Conservation (phyloP, 306 rosid genomes). For the Gleditsia sinensis region DNA sequence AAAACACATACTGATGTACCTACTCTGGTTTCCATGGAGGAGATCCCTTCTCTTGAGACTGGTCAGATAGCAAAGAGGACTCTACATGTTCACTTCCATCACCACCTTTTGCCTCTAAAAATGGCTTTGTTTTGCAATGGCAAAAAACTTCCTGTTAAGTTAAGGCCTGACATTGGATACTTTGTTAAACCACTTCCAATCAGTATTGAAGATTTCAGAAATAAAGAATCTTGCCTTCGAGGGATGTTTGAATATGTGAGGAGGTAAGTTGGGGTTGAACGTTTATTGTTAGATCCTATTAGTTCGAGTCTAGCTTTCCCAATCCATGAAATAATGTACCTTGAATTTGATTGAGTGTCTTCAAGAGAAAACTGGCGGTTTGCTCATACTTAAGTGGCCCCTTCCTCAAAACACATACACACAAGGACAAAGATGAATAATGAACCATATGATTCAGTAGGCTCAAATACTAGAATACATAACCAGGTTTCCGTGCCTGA, state of each 20-base stretch:
- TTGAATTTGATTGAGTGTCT: constrained; percentile 12
- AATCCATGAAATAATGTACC: background rate
- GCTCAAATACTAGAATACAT: background rate
- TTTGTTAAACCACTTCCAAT: constrained; percentile 74
- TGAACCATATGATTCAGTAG: constrained; percentile 12
- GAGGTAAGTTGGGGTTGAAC: constrained; percentile 56
- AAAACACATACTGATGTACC: constrained; percentile 50
- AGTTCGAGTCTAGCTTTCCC: constrained; percentile 3
- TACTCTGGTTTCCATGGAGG: constrained; percentile 63
- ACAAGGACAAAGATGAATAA: background rate
- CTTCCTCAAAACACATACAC: background rate
- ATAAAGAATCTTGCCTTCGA: constrained; percentile 76
- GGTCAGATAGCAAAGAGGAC: constrained; percentile 60
- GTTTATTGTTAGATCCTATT: constrained; percentile 2
- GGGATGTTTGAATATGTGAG: constrained; percentile 94
- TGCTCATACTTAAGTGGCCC: background rate
- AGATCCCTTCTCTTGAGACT: constrained; percentile 74
- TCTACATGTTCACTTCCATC: constrained; percentile 81
- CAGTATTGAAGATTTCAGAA: constrained; percentile 61
- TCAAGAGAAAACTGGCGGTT: constrained; percentile 6
- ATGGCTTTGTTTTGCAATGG: constrained; percentile 75
- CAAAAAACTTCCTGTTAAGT: constrained; percentile 65
- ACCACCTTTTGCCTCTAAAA: constrained; percentile 92
- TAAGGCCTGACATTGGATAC: constrained; percentile 94
- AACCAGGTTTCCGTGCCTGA: background rate